A percentile compares a stretch with the other conserved stretches of the same genome.
Evolutionary conservation across 495 filamentous ascomycete genomes (phyloP).

Genomic region (Melanomma pulvis-pyrius): DNA sequence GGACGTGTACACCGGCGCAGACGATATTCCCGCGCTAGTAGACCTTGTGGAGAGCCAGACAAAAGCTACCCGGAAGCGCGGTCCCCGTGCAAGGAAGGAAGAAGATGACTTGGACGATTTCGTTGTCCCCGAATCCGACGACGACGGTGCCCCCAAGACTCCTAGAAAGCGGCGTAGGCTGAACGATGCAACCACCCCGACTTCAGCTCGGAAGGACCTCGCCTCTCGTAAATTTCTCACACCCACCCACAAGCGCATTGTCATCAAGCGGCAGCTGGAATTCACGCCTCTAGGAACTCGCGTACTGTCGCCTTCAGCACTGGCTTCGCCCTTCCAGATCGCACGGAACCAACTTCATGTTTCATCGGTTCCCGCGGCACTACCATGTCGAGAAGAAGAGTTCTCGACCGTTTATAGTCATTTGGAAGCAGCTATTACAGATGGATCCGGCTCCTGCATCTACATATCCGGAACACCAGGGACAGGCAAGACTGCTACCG

Average conservation of each 20-base stretch:
- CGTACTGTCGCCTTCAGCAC: slow-evolving; percentile 75
- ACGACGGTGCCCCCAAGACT: slow-evolving; percentile 56
- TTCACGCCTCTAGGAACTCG: slow-evolving; percentile 93
- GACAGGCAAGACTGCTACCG: slow-evolving; percentile 98
- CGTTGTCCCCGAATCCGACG: slow-evolving; percentile 49
- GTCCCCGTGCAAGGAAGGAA: slow-evolving; percentile 43
- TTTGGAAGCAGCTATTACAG: slow-evolving; percentile 90
- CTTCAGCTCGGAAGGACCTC: slow-evolving; percentile 58
- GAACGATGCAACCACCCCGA: slow-evolving; percentile 55
- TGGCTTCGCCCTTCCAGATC: slow-evolving; percentile 88
- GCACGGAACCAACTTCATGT: slow-evolving; percentile 90
- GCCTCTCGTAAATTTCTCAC: slow-evolving; percentile 63
- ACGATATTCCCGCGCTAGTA: slow-evolving; percentile 64
- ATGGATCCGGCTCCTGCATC: slow-evolving; percentile 91
- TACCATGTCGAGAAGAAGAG: slow-evolving; percentile 91
- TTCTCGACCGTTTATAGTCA: slow-evolving; percentile 91
- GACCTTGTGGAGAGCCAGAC: slow-evolving; percentile 69
- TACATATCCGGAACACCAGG: slow-evolving; percentile 99
- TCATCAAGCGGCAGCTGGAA: slow-evolving; percentile 88
- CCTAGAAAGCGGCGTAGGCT: slow-evolving; percentile 62
- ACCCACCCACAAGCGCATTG: slow-evolving; percentile 72
- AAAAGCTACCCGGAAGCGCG: slow-evolving; percentile 66
- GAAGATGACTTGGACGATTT: slow-evolving; percentile 53
- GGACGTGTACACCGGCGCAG: slow-evolving; percentile 67
- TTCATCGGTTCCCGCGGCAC: slow-evolving; percentile 80